phyloP scores from a whole-genome alignment of 306 rosid species.

The Hippophae gyantsensis region DNA sequence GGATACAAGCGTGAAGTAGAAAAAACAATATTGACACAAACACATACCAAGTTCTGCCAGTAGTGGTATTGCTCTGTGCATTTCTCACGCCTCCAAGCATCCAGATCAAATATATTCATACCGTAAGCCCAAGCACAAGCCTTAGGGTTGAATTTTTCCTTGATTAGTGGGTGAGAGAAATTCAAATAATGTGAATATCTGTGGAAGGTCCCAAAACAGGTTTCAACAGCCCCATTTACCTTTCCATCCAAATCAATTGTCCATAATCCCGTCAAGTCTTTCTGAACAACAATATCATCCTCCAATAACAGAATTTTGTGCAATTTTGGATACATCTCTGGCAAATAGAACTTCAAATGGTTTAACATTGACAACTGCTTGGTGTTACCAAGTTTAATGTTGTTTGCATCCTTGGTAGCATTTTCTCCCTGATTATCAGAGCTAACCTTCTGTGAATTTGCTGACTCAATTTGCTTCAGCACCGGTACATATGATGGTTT shows the following conservation, averaged over 20 bases:
- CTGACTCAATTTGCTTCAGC: conserved; percentile 57
- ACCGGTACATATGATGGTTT: conserved; percentile 76
- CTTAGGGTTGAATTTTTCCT: conserved; percentile 71
- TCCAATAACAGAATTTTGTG: conserved; percentile 69
- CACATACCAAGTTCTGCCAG: conserved; percentile 87
- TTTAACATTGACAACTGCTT: conserved; percentile 60
- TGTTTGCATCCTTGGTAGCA: conserved; percentile 37
- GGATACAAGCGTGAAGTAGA: neutral
- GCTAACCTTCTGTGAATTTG: conserved; percentile 43
- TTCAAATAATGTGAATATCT: conserved; percentile 72
- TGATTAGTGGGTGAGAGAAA: conserved; percentile 73
- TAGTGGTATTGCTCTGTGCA: conserved; percentile 74
- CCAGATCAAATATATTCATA: conserved; percentile 91
- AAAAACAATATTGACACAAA: neutral
- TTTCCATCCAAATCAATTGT: conserved; percentile 83
- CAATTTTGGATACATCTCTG: conserved; percentile 90
- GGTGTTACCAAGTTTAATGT: conserved; percentile 39
- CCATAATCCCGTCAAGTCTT: conserved; percentile 88
- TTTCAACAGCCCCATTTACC: conserved; percentile 96
- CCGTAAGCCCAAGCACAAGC: conserved; percentile 97
- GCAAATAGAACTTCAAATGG: conserved; percentile 88
- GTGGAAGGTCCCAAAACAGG: conserved; percentile 94
- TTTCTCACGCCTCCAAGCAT: conserved; percentile 86
- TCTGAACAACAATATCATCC: conserved; percentile 94
- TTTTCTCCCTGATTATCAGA: conserved; percentile 48